phyloP scores from a whole-genome alignment of 257 asterid species.

The Nicotiana obtusifolia region DNA sequence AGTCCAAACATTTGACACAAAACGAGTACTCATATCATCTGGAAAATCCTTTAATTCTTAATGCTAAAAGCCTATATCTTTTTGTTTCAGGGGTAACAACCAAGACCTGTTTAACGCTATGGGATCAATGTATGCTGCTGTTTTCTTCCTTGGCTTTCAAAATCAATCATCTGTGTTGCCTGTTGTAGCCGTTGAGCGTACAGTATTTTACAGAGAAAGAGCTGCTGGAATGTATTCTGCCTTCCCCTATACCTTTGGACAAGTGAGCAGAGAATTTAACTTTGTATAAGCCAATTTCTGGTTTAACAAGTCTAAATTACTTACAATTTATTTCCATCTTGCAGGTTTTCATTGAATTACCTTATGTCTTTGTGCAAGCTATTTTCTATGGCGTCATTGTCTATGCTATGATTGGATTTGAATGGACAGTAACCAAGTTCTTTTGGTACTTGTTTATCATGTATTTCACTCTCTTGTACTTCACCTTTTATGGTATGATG shows the following conservation, averaged over 20 bases:
- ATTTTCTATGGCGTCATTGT: neutral
- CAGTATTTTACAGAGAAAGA: neutral
- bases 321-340: neutral
- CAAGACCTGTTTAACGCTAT: neutral
- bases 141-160: neutral
- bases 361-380: neutral
- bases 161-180: neutral
- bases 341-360: neutral
- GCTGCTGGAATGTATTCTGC: neutral
- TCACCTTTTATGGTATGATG: neutral
- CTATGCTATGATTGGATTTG: constrained; percentile 2
- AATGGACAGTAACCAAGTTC: neutral
- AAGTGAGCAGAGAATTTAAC: neutral
- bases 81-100: neutral
- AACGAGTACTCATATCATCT: neutral
- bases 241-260: neutral
- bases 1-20: too few relatives aligned
- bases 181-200: neutral
- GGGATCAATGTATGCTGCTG: neutral
- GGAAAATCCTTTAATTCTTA: too few relatives aligned
- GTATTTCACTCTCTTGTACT: neutral
- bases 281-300: neutral
- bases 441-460: neutral
- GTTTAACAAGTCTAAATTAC: neutral
- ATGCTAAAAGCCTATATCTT: too few relatives aligned